Evolutionary conservation across 2,329 filamentous ascomycete species (phyloP), one percentile per base, ranked within the genome.

Genomic region (Diaporthe sp.): DNA sequence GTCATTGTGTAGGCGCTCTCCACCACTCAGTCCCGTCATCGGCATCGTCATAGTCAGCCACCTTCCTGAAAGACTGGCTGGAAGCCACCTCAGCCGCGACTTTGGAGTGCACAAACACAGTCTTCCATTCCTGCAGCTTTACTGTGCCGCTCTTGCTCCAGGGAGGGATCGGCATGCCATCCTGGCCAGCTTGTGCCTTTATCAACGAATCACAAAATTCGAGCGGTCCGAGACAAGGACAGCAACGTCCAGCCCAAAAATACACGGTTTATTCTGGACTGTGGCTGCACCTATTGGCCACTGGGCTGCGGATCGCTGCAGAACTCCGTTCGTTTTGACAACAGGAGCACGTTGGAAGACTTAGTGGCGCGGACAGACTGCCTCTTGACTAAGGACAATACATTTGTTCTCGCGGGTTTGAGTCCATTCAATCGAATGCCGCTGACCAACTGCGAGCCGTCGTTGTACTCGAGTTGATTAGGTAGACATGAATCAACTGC

Each of bases 141-240:
- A 75, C 72, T 74, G 67, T 74, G 54, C 69, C 60, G 40, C 69
- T 54, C 25, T 68, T 58, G 61, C 28, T 5, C 38, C 50, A 35
- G 60, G 69, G 42, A 60, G 74, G 35, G 47, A 58, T 66, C 54
- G 71, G 55, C 74, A 38, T 50, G 55, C 30, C 4, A 70, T 70
- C 64, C 71, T 70, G 47, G 57, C 35, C 71, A 66, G 64, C 45
- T 67, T 64, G 38, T 50, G 40, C 40, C 57, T 75, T 73, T 71
- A 70, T 75, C 71, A 52, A 38, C 74, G 61, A 75, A 75, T 75
- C 74, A 75, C 57, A 71, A 66, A 75, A 75, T 73, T 75, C 66
- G 66, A 64, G 72, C 64, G 33, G 54, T 58, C 57, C 61, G 57
- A 54, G 47, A 40, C n/a, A 47, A 52, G 64, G 66, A 60, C 55